A percentile compares a stretch with the other conserved stretches of the same genome.
These are phyloP conservation scores for Melampsora larici-populina DNA, from an alignment of 1,284 basidiomycete species.

Conservation along the genomic window DNA sequence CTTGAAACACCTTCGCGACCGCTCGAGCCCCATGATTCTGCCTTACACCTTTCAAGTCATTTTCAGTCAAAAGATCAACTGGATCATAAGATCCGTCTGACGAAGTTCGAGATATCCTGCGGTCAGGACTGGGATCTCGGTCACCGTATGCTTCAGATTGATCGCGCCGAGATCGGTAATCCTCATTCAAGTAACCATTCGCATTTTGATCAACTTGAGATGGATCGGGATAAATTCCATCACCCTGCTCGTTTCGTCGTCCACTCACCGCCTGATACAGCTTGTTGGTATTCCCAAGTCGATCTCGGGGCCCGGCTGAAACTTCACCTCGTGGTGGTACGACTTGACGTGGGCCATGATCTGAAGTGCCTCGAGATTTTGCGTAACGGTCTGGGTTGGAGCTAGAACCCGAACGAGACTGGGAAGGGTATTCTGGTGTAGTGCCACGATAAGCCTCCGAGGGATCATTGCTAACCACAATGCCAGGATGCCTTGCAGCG, in stretches of 20 bases:
- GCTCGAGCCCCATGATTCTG: conserved; percentile 34
- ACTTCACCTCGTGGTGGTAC: conserved; percentile 5
- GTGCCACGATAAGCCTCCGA: not conserved
- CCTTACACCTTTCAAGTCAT: conserved; percentile 27
- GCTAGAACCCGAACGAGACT: not conserved
- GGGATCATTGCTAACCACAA: conserved; percentile 32
- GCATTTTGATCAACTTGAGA: conserved; percentile 10
- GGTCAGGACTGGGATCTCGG: not conserved
- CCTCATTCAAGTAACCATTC: conserved; percentile 29
- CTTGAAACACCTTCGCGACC: conserved; percentile 21
- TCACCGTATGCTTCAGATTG: not conserved
- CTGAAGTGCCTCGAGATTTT: not conserved
- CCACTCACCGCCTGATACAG: conserved; percentile 30
- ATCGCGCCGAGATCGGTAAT: conserved; percentile 36
- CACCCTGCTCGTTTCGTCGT: conserved; percentile 13
- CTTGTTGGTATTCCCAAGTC: conserved; percentile 29
- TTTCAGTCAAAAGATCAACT: conserved; percentile 26
- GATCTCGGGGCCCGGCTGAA: not conserved
- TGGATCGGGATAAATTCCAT: not conserved
- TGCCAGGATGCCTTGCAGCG: conserved; percentile 42
- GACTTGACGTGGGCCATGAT: not conserved
- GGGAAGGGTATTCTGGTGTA: not conserved
- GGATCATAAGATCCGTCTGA: conserved; percentile 37
- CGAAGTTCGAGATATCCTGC: conserved; percentile 22
- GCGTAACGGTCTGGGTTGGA: conserved; percentile 20